Evolutionary conservation across 192 early-diverging fungal species (phyloP), one percentile per base, ranked within the genome.

Genomic region (Linnemannia elongata): DNA sequence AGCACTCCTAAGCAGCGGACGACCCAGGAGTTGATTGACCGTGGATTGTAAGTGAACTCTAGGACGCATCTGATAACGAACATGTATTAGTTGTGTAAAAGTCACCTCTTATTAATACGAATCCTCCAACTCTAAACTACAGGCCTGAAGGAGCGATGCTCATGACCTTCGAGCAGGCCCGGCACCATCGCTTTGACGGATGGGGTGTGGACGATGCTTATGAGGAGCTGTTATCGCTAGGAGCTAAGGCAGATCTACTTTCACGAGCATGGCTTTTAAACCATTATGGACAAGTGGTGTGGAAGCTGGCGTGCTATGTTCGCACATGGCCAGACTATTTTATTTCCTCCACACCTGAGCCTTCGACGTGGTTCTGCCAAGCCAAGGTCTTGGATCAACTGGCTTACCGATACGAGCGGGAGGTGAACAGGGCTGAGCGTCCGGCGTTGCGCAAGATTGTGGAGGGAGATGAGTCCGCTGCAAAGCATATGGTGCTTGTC

Each of bases 201-300:
- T 94, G 93, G 93, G 94, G 92, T 12, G 72, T 82, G 24, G 55
- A 75, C 3, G 88, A 94, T 22, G 94, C 93, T 0, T 72, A 81
- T 13, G 30, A 82, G 9, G 86, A 69, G 22, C 41, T 95, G 36
- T 15, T 94, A 0, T 69, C 69, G 7, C 75, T 49, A 74, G 93
- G 93, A 41, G 91, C 90, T 10, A 54, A 52, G 18, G 55, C 74
- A 20, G 82, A 85, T 47, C 73, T 89, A 6, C 82, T 85, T 6
- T 76, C 89, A 0, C 55, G 77, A 10, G 42, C 47, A 18, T 96
- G 95, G 95, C 90, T 94, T 0, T 15, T 17, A 20, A 95, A 96
- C 71, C 95, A 96, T 69, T 96, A 94, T 80, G 63, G 88, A 15
- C 91, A 90, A 85, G 93, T 96, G 77, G 90, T 95, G 6, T 96